phyloP scores from a whole-genome alignment of 2,329 filamentous ascomycete genomes.

The Ustilaginoidea virens region DNA sequence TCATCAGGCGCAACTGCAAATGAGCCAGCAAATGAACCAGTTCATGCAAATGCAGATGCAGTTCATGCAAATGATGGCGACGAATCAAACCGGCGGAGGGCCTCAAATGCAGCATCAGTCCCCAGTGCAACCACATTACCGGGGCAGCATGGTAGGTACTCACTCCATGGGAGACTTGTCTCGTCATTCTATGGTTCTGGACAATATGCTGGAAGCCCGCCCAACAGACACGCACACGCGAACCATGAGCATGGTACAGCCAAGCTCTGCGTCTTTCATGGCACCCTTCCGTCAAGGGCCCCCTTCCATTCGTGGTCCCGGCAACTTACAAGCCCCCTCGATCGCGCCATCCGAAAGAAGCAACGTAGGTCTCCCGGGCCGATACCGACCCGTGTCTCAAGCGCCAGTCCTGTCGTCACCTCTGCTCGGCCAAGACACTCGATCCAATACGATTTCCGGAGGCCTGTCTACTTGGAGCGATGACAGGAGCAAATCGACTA shows the following conservation, averaged over 20 bases:
- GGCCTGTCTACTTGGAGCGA: slow-evolving; percentile 16
- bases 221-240: slow-evolving; percentile 35
- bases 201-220: slow-evolving; percentile 28
- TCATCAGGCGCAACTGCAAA: slow-evolving; percentile 63
- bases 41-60: slow-evolving; percentile 95
- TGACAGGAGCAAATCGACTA: slow-evolving; percentile 16
- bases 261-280: slow-evolving; percentile 43
- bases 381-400: slow-evolving; percentile 80
- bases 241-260: slow-evolving; percentile 75
- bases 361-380: slow-evolving; percentile 76
- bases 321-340: slow-evolving; percentile 62
- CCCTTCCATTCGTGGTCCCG: slow-evolving; percentile 17
- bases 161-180: slow-evolving; percentile 29
- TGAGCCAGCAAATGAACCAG: slow-evolving; percentile 70
- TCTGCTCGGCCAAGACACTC: slow-evolving; percentile 14
- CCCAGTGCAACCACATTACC: slow-evolving; percentile 14
- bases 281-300: slow-evolving; percentile 24
- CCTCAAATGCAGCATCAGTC: slow-evolving; percentile 16
- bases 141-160: slow-evolving; percentile 12
- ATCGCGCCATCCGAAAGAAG: slow-evolving; percentile 93
- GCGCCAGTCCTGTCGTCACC: slow-evolving; percentile 20
- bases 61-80: slow-evolving; percentile 72
- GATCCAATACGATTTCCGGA: slow-evolving; percentile 20
- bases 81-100: slow-evolving; percentile 15
- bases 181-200: slow-evolving; percentile 31